Evolutionary conservation across 306 rosid genomes (phyloP), one percentile per base, ranked within the genome.

Genomic region (Hippophae tibetana): DNA sequence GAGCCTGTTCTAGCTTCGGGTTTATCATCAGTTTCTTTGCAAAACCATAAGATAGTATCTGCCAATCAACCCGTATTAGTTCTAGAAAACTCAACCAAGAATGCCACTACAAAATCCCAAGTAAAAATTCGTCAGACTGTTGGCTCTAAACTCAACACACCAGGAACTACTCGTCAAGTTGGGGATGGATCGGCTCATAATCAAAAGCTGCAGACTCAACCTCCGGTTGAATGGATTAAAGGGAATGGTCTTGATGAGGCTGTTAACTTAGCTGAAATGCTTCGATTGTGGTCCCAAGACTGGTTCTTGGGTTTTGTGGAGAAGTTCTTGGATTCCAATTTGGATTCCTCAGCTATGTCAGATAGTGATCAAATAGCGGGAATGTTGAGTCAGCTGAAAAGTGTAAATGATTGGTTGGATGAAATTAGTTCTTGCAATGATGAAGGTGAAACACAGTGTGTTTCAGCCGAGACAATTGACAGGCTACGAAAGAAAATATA

Each of bases 351-450:
- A 9, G 64, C 74, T 23, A 61, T 89, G 78, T 89, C 95, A n/a
- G 88, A 84, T 69, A 89, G 86, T 41, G 93, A 85, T 59, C 93
- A 89, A 77, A 78, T 89, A 74, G 87, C 95, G 25, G 97, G 97
- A 64, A 89, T 86, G 82, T 73, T 86, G 74, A 84, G 86, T 63
- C 97, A 89, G 71, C 83, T 89, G 10, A 89, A 86, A 83, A 89
- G 93, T 42, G 97, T 89, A 64, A 89, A 89, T 7, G 89, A 89
- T 70, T 89, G 97, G 97, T 74, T 89, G 63, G 97, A 89, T 47
- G 67, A 76, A 61, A 86, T 86, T 62, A 82, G 80, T 5, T 71
- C 76, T 10, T 74, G 13, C 71, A 76, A 75, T 56, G 81, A 74
- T 3, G 92, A 68, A 42, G 80, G 25, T 54, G 92, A 86, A 74